These are phyloP conservation scores for Rhodotorula diobovata DNA, from an alignment of 768 basidiomycete genomes.

Conservation along the genomic window DNA sequence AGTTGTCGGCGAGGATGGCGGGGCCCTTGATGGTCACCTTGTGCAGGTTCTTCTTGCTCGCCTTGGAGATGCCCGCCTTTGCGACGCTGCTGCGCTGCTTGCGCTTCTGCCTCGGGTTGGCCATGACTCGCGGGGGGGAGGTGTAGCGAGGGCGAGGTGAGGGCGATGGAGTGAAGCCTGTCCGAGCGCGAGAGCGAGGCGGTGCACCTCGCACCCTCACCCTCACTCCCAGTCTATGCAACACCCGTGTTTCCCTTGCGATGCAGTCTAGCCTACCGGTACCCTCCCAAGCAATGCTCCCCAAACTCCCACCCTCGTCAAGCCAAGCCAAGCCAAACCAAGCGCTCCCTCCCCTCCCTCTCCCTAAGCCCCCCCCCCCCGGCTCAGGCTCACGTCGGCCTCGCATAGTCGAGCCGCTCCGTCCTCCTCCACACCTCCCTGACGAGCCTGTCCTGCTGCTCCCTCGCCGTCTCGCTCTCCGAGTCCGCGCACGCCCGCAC, in stretches of 20 bases:
- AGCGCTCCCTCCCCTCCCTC: neutral
- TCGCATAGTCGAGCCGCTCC: conserved; percentile 38
- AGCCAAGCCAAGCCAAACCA: neutral
- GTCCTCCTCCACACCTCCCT: conserved; percentile 36
- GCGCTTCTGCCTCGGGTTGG: conserved; percentile 85
- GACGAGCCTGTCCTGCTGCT: conserved; percentile 38
- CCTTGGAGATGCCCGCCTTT: conserved; percentile 42
- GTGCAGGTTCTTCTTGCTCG: conserved; percentile 14
- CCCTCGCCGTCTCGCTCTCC: conserved; percentile 21
- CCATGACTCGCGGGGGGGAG: conserved; percentile 55
- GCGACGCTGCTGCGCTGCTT: conserved; percentile 76
- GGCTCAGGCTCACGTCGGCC: conserved; percentile 34
- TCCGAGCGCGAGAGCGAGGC: neutral
- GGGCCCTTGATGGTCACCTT: conserved; percentile 38
- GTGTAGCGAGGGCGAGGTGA: neutral
- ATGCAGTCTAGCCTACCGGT: too few relatives aligned
- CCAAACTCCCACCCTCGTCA: too few relatives aligned
- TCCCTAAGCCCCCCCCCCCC: too few relatives aligned
- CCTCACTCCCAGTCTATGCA: too few relatives aligned
- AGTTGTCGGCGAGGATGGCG: conserved; percentile 20
- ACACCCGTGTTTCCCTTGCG: too few relatives aligned
- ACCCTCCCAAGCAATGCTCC: too few relatives aligned
- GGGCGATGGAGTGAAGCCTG: neutral
- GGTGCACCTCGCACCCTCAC: neutral
- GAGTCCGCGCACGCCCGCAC: conserved; percentile 35